phyloP scores from a whole-genome alignment of 2,329 filamentous ascomycete genomes.

The Chlorencoelia australis region DNA sequence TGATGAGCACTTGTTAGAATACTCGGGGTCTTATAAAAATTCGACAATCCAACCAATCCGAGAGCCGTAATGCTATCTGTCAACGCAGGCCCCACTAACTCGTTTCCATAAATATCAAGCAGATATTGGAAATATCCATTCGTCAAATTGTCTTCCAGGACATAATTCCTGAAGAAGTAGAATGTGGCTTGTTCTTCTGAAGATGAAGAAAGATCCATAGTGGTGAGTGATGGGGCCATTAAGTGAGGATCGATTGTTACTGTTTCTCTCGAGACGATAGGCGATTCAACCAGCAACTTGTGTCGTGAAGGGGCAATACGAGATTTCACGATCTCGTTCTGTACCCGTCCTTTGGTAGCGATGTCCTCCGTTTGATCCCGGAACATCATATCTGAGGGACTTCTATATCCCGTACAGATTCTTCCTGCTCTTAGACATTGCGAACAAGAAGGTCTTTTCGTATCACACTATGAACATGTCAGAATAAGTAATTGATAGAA shows the following conservation, averaged over 20 bases:
- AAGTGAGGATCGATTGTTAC: too few relatives aligned
- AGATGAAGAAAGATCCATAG: constrained; percentile 3
- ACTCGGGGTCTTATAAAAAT: constrained; percentile 16
- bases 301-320: not conserved
- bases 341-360: constrained; percentile 6
- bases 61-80: constrained; percentile 16
- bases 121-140: constrained; percentile 19
- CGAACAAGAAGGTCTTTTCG: constrained; percentile 40
- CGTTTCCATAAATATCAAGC: constrained; percentile 24
- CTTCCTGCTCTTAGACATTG: constrained; percentile 44
- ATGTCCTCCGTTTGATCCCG: constrained; percentile 38
- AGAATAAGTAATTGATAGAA: constrained; percentile 2
- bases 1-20: constrained; percentile 9
- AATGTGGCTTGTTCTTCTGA: constrained; percentile 19
- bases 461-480: constrained; percentile 44
- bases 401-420: constrained; percentile 44
- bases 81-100: constrained; percentile 34
- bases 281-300: not conserved
- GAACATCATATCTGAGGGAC: constrained; percentile 47
- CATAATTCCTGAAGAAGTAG: constrained; percentile 23
- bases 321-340: constrained; percentile 7
- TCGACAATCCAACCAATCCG: constrained; percentile 17
- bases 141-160: constrained; percentile 10
- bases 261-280: too few relatives aligned
- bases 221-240: not conserved